Percentiles rank a stretch among this genome's conserved stretches.
phyloP scores from a whole-genome alignment of 345 rosid genomes.

The Barbarea vulgaris region DNA sequence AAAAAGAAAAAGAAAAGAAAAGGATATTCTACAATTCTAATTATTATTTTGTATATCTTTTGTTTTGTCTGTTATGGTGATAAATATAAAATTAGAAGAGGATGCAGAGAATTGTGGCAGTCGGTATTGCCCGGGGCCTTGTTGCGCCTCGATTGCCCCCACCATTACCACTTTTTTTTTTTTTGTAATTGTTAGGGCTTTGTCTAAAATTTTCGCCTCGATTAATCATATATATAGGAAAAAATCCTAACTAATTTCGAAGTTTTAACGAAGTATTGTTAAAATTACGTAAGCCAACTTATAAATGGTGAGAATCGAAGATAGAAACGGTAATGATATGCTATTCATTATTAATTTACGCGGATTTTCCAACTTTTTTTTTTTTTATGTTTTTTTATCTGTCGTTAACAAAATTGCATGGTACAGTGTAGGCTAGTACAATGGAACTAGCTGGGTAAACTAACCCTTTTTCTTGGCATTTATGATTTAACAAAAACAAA shows the following conservation, averaged over 20 bases:
- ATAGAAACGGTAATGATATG: neutral
- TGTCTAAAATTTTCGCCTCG: constrained; percentile 39
- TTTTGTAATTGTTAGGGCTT: neutral
- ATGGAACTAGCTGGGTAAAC: neutral
- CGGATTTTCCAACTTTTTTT: neutral
- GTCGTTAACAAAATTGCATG: neutral
- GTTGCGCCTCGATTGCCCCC: constrained; percentile 57
- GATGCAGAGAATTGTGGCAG: constrained; percentile 59
- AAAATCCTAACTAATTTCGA: neutral
- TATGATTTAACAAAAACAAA: neutral
- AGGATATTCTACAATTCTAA: neutral
- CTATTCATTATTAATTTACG: neutral
- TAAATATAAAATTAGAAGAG: constrained; percentile 15
- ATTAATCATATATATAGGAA: constrained; percentile 3
- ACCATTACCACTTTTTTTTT: constrained; percentile 31
- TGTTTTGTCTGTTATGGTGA: constrained; percentile 20
- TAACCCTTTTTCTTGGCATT: neutral
- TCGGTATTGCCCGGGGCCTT: constrained; percentile 60
- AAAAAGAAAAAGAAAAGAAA: neutral
- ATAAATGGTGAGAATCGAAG: neutral
- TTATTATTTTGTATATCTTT: neutral
- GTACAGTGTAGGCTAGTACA: constrained; percentile 3
- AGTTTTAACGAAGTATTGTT: neutral
- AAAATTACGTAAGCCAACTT: neutral
- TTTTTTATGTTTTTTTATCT: neutral